These are phyloP conservation scores for Kuraishia capsulata DNA, from an alignment of 805 yeast genomes.

Conservation along the genomic window DNA sequence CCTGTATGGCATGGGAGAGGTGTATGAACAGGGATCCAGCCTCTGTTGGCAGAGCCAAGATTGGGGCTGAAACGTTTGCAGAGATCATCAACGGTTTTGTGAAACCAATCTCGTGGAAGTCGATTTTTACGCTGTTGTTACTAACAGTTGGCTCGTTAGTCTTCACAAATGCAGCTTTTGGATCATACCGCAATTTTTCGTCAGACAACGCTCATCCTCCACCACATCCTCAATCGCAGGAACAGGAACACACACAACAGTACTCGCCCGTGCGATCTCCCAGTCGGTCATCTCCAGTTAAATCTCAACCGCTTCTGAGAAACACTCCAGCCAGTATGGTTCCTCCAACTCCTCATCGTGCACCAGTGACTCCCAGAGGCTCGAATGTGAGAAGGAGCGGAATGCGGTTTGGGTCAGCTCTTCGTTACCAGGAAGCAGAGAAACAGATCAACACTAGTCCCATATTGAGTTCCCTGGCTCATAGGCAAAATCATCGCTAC, in stretches of 20 bases:
- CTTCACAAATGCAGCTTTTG: conserved; percentile 42
- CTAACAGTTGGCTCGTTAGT: conserved; percentile 43
- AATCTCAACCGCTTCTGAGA: neutral
- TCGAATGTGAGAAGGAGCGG: neutral
- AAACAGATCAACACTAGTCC: neutral
- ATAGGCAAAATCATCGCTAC: neutral
- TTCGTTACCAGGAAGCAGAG: neutral
- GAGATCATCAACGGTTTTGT: conserved; percentile 73
- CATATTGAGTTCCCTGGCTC: neutral
- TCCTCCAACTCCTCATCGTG: neutral
- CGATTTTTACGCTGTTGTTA: conserved; percentile 40
- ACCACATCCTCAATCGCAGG: conserved; percentile 3
- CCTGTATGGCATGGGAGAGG: conserved; percentile 66
- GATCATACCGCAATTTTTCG: conserved; percentile 12
- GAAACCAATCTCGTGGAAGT: conserved; percentile 61
- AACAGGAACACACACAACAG: conserved; percentile 8
- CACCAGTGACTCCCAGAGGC: neutral
- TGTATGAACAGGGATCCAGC: conserved; percentile 81
- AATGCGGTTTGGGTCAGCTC: neutral
- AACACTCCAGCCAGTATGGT: neutral
- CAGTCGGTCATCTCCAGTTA: neutral
- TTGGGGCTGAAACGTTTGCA: conserved; percentile 78
- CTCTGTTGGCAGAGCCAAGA: conserved; percentile 48
- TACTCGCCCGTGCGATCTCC: neutral
- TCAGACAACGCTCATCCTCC: neutral